Conservation (phyloP, 306 rosid genomes). For the Mimosa pudica region DNA sequence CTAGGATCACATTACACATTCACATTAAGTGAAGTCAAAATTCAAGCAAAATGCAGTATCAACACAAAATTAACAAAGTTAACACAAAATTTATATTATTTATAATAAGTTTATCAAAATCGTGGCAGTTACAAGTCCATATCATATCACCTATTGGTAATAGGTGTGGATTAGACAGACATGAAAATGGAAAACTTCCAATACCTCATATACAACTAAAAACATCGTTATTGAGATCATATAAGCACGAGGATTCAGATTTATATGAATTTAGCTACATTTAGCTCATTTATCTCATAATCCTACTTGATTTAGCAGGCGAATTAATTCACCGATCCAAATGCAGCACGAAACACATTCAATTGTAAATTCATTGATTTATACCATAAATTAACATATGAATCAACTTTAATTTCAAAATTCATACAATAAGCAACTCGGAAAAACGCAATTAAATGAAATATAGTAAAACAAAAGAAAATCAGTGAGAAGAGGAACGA, state of each 20-base stretch:
- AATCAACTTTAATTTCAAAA: conserved; percentile 19
- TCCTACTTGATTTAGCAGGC: conserved; percentile 12
- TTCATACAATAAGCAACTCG: conserved; percentile 10
- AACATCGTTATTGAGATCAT: background rate
- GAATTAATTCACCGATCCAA: background rate
- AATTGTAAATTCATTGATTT: background rate
- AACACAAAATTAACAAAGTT: background rate
- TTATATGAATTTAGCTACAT: conserved; percentile 7
- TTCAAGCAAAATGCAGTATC: conserved; percentile 7
- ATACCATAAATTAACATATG: background rate
- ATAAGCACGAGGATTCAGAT: background rate
- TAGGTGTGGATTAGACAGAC: background rate
- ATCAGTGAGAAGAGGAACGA: background rate
- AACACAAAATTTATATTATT: background rate
- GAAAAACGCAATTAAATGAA: background rate
- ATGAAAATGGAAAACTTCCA: background rate
- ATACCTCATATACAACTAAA: background rate
- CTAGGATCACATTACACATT: background rate
- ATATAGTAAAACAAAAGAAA: background rate
- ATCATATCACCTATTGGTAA: background rate
- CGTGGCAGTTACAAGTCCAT: background rate
- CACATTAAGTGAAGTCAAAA: background rate
- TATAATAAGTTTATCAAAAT: background rate
- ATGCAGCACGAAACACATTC: conserved; percentile 20
- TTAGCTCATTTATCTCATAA: conserved; percentile 29